Evolutionary conservation across 371 early-diverging fungal genomes (phyloP), one percentile per base, ranked within the genome.

Genomic region (Rhizopus arrhizus): DNA sequence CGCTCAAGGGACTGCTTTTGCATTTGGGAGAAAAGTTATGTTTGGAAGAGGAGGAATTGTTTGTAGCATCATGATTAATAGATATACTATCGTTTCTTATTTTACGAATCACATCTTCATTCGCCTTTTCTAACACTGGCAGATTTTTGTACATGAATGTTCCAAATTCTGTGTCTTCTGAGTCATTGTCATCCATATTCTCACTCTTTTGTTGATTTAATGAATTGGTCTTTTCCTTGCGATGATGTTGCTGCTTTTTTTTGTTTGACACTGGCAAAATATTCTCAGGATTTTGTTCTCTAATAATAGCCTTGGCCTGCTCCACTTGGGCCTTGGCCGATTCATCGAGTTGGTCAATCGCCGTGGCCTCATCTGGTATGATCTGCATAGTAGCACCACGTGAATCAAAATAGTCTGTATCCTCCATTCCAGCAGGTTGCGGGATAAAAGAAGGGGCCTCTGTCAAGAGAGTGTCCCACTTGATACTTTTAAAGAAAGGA

Each of bases 331-430:
- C 68, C 41, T 67, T 69, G 4, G 72, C 64, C n/a, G 66, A 62
- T 29, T 59, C 51, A 42, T 65, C 62, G 9, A 69, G 35, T 1
- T n/a, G 22, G 4, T 49, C 29, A 0, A 3, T 15, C 7, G 51
- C 7, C n/a, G 32, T 22, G 0, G 34, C 34, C 41, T 61, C 61
- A 28, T 69, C 72, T 33, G 75, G 77, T 2, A 78, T 78, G 16
- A 56, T 43, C 31, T 83, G 78, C 81, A 85, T 84, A 13, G 78
- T 78, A 7, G 89, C 89, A 5, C 96, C 96, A 15, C 98, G 85
- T 5, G 83, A 66, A 68, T 98, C 98, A 85, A 98, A 98, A 69
- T 96, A 96, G 35, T 90, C 91, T 0, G 96, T 96, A 61, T 96
- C 96, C 58, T 95, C 95, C 46, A 80, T 74, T 52, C 82, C 78